Base-by-base conservation (phyloP, 2,329 filamentous ascomycete genomes). In the Fusarium ramigenum region DNA sequence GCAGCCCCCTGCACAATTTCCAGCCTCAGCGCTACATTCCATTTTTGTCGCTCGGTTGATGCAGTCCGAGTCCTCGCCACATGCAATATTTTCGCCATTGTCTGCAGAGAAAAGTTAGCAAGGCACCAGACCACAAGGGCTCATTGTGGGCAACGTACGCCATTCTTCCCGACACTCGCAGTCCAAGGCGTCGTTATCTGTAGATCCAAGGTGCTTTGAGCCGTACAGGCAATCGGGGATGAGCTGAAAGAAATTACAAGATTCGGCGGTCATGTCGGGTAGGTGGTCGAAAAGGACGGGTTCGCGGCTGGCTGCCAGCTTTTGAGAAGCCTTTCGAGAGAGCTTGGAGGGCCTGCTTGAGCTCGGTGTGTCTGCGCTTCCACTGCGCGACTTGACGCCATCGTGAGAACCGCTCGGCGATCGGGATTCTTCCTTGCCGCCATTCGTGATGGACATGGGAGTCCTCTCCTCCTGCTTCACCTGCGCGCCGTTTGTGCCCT, bases 11-110 rank as follows among this genome's bases (percentile, higher is more conserved):
- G 95, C 95, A 82, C 96, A 99, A 79, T 94, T 93, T 83, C 95
- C 82, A 36, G 81, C 96, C 75, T 95, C 93, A 69, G 90, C 90
- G 72, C 88, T 87, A 81, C 96, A 99, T 84, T 99, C 96, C 90
- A 98, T 97, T 83, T 98, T 98, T 66, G 96, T 98, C 65, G 94
- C 93, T 78, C 96, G 93, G 83, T 99, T 99, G 87, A 99, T 99
- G 84, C 96, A 99, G 82, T 98, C 96, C 21, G 95, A 97, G 82
- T 98, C 94, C 78, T 98, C 95, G 74, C 94, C 96, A 82, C 96
- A 99, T 56, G 96, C 95, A 83, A 92, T 84, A 82, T 99, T 99
- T 73, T 84, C 82, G 71, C 88, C 88, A 80, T 90, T 84, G 40
- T 83, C 90, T 92, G 78, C 25, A 74, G 60, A 66, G 32, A 32